Conservation (phyloP, 352 stramenopile species). For the Phytophthora sp. region DNA sequence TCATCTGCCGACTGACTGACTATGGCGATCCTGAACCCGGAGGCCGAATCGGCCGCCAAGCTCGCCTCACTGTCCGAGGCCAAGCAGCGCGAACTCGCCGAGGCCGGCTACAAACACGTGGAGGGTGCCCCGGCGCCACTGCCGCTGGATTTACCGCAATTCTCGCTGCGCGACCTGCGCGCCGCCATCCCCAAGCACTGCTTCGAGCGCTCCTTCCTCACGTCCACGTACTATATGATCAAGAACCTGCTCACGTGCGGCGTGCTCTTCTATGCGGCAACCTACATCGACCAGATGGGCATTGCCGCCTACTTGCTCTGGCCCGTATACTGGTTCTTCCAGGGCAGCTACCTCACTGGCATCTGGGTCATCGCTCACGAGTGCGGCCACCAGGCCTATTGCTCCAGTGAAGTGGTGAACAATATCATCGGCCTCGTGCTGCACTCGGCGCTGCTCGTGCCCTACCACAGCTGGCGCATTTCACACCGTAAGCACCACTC, state of each 20-base stretch:
- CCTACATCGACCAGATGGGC: conserved; percentile 60
- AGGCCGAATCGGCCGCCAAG: conserved; percentile 47
- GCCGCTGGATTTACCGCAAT: conserved; percentile 82
- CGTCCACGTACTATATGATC: conserved; percentile 92
- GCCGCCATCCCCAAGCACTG: conserved; percentile 94
- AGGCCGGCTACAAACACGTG: conserved; percentile 75
- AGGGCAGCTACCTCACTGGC: conserved; percentile 97
- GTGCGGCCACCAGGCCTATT: conserved; percentile 98
- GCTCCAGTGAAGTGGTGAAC: conserved; percentile 93
- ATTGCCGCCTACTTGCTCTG: conserved; percentile 83
- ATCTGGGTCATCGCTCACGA: conserved; percentile 98
- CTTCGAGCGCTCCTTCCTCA: conserved; percentile 95
- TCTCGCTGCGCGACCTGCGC: conserved; percentile 91
- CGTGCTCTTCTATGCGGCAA: conserved; percentile 89
- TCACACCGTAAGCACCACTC: conserved; percentile 97
- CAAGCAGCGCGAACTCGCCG: conserved; percentile 59
- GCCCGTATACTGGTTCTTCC: conserved; percentile 97
- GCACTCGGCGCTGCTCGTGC: conserved; percentile 97
- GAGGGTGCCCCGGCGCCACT: conserved; percentile 78
- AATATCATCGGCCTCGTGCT: conserved; percentile 96
- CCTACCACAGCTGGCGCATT: conserved; percentile 98
- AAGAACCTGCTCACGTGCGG: conserved; percentile 92
- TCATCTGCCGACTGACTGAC: no score
- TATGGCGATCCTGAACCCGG: conserved; percentile 77
- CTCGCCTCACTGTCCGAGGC: conserved; percentile 33